These are phyloP conservation scores for Starmerella kuoi DNA, from an alignment of 805 yeast genomes.

Conservation along the genomic window DNA sequence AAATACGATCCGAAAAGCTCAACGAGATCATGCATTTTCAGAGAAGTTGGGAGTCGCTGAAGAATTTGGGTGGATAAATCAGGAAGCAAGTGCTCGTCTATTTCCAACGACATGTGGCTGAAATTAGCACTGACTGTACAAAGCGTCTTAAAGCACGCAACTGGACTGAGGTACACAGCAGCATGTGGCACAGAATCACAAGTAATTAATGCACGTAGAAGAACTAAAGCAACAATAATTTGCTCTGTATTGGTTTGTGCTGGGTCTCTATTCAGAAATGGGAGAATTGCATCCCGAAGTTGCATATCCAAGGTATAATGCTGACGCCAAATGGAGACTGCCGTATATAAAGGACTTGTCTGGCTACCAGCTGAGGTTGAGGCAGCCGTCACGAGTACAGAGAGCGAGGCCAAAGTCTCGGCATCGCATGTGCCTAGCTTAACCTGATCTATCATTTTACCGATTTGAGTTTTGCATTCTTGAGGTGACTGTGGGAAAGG, in stretches of 20 bases:
- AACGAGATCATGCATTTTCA: constrained; percentile 1
- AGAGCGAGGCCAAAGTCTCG: constrained; percentile 7
- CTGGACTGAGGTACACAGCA: constrained; percentile 16
- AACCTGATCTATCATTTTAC: constrained; percentile 3
- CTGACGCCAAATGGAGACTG: constrained; percentile 7
- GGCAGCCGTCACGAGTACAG: constrained; percentile 10
- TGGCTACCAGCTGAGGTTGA: background rate
- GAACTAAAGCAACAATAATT: constrained; percentile 1
- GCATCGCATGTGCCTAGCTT: constrained; percentile 2
- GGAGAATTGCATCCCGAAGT: constrained; percentile 12
- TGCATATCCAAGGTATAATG: constrained; percentile 12
- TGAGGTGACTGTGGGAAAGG: constrained; percentile 3
- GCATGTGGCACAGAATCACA: constrained; percentile 1
- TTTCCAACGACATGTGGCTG: constrained; percentile 7
- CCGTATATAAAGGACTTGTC: constrained; percentile 2
- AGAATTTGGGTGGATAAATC: constrained; percentile 3
- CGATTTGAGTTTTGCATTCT: constrained; percentile 3
- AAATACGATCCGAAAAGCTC: background rate
- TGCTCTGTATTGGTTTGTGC: background rate
- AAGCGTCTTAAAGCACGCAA: constrained; percentile 14
- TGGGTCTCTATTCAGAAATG: constrained; percentile 1
- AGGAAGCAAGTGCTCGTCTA: constrained; percentile 8
- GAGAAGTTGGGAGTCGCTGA: background rate
- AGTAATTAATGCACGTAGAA: constrained; percentile 7
- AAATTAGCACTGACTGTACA: constrained; percentile 7